Evolutionary conservation across 768 basidiomycete genomes (phyloP), one percentile per base, ranked within the genome.

Genomic region (Suillus subalutaceus): DNA sequence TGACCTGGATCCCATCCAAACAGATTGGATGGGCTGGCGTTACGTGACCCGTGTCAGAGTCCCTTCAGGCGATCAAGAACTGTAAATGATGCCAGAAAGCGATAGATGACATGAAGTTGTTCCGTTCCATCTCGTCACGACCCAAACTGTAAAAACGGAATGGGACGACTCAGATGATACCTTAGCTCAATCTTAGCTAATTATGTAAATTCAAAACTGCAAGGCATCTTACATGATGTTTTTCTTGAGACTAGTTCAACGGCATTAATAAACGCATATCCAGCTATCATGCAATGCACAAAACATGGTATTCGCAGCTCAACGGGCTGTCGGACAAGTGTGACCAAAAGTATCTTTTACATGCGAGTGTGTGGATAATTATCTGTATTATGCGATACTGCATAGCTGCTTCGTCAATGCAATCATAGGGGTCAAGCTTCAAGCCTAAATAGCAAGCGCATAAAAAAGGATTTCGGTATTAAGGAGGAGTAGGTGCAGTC

Each of bases 321-420:
- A 72, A 66, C 64, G 35, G 35, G 18, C 35, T 13, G 12, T 56
- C 53, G 6, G 20, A 52, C 59, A 23, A 55, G 55, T 75, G 74
- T 63, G 56, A 61, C 35, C 65, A 50, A 52, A 32, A 35, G 64
- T 71, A 76, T 70, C 63, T 71, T 26, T 68, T 78, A 78, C 73
- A 76, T 69, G 71, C 68, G 68, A 70, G 69, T 68, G 40, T 68
- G 40, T 76, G 74, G 69, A 76, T 74, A 76, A 63, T 57, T 70
- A 68, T 32, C 44, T 38, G 55, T 64, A 62, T 68, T 60, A 65
- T 65, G 56, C 67, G 69, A 68, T 76, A 73, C 61, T 66, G 71
- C 74, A 69, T 72, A 66, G 65, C 58, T 32, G 56, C 68, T 68
- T 74, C 64, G 66, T 75, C 70, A 70, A 67, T 63, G 64, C 58